Base-by-base conservation (phyloP, 495 filamentous ascomycete species). In the Podospora didyma region DNA sequence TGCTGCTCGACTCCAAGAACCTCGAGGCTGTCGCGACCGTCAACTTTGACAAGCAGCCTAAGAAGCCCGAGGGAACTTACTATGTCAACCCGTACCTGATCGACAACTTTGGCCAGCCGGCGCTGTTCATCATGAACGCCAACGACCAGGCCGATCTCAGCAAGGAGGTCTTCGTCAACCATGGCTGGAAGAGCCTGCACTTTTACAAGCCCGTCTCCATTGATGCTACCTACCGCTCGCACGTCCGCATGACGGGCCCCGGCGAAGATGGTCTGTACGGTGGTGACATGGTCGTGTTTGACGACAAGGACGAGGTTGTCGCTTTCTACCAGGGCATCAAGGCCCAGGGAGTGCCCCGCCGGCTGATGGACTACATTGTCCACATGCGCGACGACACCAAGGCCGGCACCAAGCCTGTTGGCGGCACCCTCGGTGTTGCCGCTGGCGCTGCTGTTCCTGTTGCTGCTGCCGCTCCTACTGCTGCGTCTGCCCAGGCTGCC, bases 121-220 rank as follows among this genome's bases (percentile, higher is more conserved):
- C 83, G 24, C 87, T 87, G 17, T 90, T 92, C 66, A 82, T 84
- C 53, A 83, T 89, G 70, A 90, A 91, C 62, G 85, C 78, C 17
- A 89, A 82, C 53, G 87, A 89, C 66, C 54, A 82, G 80, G 0
- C 79, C 5, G 80, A 86, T 47, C 75, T 77, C 0, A 77, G 81
- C 47, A 75, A 77, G 14, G 70, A 82, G 21, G 79, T 85, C 2
- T 88, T 80, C 58, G 74, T 87, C 23, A 86, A 82, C 56, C 85
- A 87, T 53, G 82, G 84, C 7, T 82, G 85, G 80, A 76, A 80
- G 51, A 79, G 74, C 0, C 76, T 87, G 72, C 76, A 78, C 10
- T 74, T 86, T 21, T 72, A 79, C 53, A 81, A 86, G 50, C 74
- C 82, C 41, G 81, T 88, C 16, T 89, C 83, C 61, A 79, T 79